Evolutionary conservation across 1,139 yeast species (phyloP), one percentile per base, ranked within the genome.

Genomic region (Kodamaea fungicola): DNA sequence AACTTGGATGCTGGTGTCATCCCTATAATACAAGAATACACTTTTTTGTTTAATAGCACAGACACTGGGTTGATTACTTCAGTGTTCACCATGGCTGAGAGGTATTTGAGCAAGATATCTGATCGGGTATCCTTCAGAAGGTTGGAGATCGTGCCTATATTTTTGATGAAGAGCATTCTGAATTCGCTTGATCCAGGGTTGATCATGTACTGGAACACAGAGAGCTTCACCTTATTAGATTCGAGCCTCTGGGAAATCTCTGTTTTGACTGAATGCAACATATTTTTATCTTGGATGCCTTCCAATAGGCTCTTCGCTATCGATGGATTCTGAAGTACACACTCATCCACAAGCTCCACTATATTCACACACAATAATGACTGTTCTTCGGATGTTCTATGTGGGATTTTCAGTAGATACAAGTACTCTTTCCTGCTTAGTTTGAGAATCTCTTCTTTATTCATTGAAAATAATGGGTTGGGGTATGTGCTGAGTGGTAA

Each of bases 391-490:
- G 50, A 31, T 2, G 47, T 23, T 8, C 45, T 52, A 43, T 55
- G 55, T 0, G 65, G 63, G n/a, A 65, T 49, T 4, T 42, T 39
- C 3, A 56, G 39, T 8, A 67, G 48, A 41, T 63, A 61, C 12
- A 37, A 32, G 38, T 60, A 59, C 23, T 62, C 62, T 6, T 42
- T 33, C 6, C 39, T 38, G 8, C 46, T 43, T n/a, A 69, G 52
- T 1, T 34, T 34, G 8, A 54, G 22, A 1, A 69, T 44, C 28
- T 63, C 59, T 0, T 49, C 50, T 36, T 59, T 57, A 8, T 52
- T 32, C 62, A 66, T 57, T 8, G 49, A 39, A 34, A 53, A 57
- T 23, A 69, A 49, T 3, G 75, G 74, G 36, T 67, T 67, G 6
- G 67, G 64, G 40, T 49, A 54, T 1, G 60, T 46, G 34, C 59